Base-by-base conservation (phyloP, 2,329 filamentous ascomycete genomes). In the Pseudogymnoascus destructans region DNA sequence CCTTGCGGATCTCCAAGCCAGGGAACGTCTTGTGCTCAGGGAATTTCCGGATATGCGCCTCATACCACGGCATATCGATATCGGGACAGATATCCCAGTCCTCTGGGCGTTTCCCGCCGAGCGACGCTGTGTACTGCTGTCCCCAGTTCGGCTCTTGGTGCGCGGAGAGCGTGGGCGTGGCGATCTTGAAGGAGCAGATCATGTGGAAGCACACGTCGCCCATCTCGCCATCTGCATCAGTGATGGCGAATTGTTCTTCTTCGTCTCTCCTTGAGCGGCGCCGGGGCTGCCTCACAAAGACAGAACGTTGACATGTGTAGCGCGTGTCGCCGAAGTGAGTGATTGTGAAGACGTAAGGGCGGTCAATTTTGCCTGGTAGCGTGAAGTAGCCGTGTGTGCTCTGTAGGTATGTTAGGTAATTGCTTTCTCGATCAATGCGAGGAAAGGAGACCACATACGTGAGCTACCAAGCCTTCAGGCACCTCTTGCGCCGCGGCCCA, bases 351-450 rank as follows among this genome's bases (percentile, higher is more conserved):
- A 82, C 66, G 63, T 78, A 80, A 1, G 79, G 79, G 1, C 78
- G 73, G 60, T 80, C 75, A 1, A 65, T 59, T 3, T 70, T 66
- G 4, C 76, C 79, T 0, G 71, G 69, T 19, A 75, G 72, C 2
- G 77, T 77, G 64, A 81, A 82, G 64, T 74, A 78, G 7, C 78
- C 79, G 63, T 80, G 76, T 19, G 82, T 77, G 7, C 58, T 59
- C 54, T 60, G 42, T 32, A 5, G 23, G 21, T 5, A 6, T 33
- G 42, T 25, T 11, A 57, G 17, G 3, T 4, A 58, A 13, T 3
- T 27, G 27, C n/a, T 56, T 49, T 5, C 23, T 27, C 10, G 46
- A 54, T 33, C 27, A 56, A 35, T 38, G 15, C 13, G 32, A n/a
- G 32, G 42, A 58, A 9, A 60, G 49, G 25, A 6, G n/a, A 42